These are phyloP conservation scores for Agaricus bisporus DNA, from an alignment of 768 basidiomycete genomes.

Conservation along the genomic window DNA sequence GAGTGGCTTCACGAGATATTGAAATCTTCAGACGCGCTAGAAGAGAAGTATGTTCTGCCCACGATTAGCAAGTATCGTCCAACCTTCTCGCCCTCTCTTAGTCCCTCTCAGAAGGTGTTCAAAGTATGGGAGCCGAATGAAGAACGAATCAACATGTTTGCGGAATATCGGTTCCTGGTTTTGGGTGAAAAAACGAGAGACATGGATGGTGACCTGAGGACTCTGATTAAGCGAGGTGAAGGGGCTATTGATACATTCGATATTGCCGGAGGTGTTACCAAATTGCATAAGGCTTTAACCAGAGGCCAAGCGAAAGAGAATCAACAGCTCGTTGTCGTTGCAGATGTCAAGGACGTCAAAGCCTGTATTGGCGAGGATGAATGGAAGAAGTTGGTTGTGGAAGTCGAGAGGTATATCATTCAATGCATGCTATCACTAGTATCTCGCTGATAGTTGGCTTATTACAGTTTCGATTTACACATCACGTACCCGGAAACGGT, in stretches of 20 bases:
- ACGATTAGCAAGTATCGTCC: slow-evolving; percentile 52
- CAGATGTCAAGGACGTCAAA: slow-evolving; percentile 38
- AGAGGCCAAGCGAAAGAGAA: slow-evolving; percentile 47
- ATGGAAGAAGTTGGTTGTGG: slow-evolving; percentile 48
- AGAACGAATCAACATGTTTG: slow-evolving; percentile 50
- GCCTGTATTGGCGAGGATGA: slow-evolving; percentile 45
- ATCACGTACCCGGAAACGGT: slow-evolving; percentile 43
- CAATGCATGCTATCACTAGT: not conserved
- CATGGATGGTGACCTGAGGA: slow-evolving; percentile 40
- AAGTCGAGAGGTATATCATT: slow-evolving; percentile 41
- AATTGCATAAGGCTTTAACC: slow-evolving; percentile 45
- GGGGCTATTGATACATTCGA: slow-evolving; percentile 62
- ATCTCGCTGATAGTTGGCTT: not conserved
- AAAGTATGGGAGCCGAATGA: slow-evolving; percentile 67
- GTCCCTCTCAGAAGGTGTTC: slow-evolving; percentile 40
- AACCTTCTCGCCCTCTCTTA: slow-evolving; percentile 43
- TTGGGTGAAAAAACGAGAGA: slow-evolving; percentile 51
- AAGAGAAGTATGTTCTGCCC: slow-evolving; percentile 47
- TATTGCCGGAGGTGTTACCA: slow-evolving; percentile 38
- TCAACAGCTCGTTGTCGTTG: slow-evolving; percentile 46
- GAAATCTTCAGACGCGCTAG: slow-evolving; percentile 37
- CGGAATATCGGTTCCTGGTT: slow-evolving; percentile 50
- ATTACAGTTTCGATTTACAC: slow-evolving; percentile 31
- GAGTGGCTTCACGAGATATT: slow-evolving; percentile 66
- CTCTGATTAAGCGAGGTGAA: slow-evolving; percentile 49